Evolutionary conservation across 495 filamentous ascomycete genomes (phyloP), one percentile per base, ranked within the genome.

Genomic region (Penicillium parvum): DNA sequence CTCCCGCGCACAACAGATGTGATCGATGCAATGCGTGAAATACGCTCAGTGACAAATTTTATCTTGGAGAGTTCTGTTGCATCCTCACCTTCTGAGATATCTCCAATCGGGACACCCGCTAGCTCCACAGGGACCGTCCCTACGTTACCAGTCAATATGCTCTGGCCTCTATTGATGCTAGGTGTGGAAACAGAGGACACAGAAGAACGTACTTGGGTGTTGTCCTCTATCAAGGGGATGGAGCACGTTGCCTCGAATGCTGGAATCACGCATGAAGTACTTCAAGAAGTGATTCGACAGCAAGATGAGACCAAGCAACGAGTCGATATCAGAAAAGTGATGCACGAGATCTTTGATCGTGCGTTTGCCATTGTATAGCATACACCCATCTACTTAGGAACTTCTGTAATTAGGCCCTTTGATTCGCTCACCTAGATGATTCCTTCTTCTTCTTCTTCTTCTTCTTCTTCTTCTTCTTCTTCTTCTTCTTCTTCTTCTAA

Each of bases 121-220:
- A 9, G 14, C 1, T 33, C 36, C 7, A 27, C 8, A 10, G 26
- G 17, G 11, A 47, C 46, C 12, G 43, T 57, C 9, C 52, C 63
- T 7, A 47, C 60, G 27, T 50, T 68, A n/a, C 64, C 64, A 17
- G 65, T 68, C 30, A 72, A 62, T 33, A 64, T 68, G 57, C 43
- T 66, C 21, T 69, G 66, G 64, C 64, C 65, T 4, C 47, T 71
- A 23, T 37, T 71, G 40, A 66, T 76, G 66, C 61, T 61, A 53
- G 65, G 64, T 16, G 61, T 52, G 28, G 68, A 71, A 53, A 62
- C 67, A 39, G 60, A 70, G 15, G 57, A 66, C 28, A 23, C 44
- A 6, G 61, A 65, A 1, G 57, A 65, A 27, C 50, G 60, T 19
- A 44, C 37, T 15, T 70, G 66, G 63, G 66, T 73, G 11, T 48